These are phyloP conservation scores for Hyphochytrium catenoides DNA, from an alignment of 352 stramenopile species.

Conservation along the genomic window DNA sequence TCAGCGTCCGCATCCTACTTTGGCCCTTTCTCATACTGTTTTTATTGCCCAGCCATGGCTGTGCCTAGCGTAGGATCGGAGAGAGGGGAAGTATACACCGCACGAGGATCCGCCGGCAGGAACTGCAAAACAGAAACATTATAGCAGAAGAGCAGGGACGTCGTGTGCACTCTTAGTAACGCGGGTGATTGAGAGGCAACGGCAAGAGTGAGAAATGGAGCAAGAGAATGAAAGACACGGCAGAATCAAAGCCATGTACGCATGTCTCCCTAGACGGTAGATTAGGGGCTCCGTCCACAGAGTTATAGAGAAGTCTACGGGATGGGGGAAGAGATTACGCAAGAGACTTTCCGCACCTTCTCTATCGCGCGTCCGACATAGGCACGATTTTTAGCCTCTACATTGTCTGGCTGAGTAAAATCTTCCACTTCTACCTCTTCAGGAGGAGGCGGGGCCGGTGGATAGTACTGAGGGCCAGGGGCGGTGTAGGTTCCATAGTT, in stretches of 20 bases:
- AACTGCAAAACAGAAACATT: constrained; percentile 8
- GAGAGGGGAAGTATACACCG: constrained; percentile 32
- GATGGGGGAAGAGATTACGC: constrained; percentile 10
- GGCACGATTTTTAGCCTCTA: constrained; percentile 42
- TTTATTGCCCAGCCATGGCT: constrained; percentile 43
- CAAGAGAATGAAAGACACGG: not conserved
- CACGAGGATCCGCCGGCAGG: constrained; percentile 30
- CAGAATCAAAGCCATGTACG: too few relatives aligned
- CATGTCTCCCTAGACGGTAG: too few relatives aligned
- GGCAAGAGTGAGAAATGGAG: not conserved
- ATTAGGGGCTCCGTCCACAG: too few relatives aligned
- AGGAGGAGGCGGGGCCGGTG: too few relatives aligned
- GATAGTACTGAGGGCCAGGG: too few relatives aligned
- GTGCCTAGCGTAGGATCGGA: constrained; percentile 34
- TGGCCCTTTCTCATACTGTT: too few relatives aligned
- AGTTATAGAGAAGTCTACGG: too few relatives aligned
- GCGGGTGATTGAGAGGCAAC: too few relatives aligned
- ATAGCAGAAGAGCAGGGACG: too few relatives aligned
- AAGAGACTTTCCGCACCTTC: constrained; percentile 22
- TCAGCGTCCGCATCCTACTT: too few relatives aligned
- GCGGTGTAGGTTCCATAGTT: constrained; percentile 14
- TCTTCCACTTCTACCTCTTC: too few relatives aligned
- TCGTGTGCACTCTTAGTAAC: too few relatives aligned
- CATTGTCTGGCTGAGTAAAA: constrained; percentile 40
- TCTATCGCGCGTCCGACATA: constrained; percentile 46